Evolutionary conservation across 75 land plant genomes (phyloP), one percentile per base, ranked within the genome.

Genomic region (Gnetum montanum): DNA sequence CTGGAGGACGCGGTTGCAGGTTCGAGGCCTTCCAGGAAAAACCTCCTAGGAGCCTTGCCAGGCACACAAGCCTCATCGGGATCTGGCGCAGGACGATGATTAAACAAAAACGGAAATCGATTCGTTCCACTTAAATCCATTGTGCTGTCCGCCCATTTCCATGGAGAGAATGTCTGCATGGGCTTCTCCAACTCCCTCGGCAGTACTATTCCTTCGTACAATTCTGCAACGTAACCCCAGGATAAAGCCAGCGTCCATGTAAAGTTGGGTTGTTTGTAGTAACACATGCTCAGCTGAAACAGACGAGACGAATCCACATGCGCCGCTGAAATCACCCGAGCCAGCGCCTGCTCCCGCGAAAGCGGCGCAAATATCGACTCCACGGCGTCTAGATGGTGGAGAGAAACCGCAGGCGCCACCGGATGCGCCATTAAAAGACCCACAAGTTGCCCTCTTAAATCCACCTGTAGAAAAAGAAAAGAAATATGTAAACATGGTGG

Each of bases 211-310:
- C 61, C 60, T 23, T 54, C 38, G 58, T 64, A 62, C 10, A 86
- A 60, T 49, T 83, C 81, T 8, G 83, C 73, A 2, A 64, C 69
- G 49, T 55, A 86, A 12, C 88, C 91, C 88, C 87, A 86, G 0
- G 91, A 83, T 1, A 86, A 73, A 0, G 91, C 76, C 4, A 86
- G 31, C 3, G 84, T 78, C 87, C 87, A 83, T n/a, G n/a, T n/a
- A n/a, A n/a, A n/a, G 31, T 54, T 52, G 4, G 43, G 60, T 12
- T 43, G 15, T 36, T 51, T 55, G 75, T 73, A 73, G 46, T 86
- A 86, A 71, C 91, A 86, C 40, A 83, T 79, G 31, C 81, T 73
- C 45, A 83, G 91, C 67, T 86, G 91, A 49, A 85, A 55, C 2
- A 86, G 18, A 12, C 71, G 71, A 0, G 70, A 75, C 8, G 91